Percentiles rank a stretch among this genome's conserved stretches.
Evolutionary conservation across 2,329 filamentous ascomycete species (phyloP).

Genomic region (Madurella fahalii): DNA sequence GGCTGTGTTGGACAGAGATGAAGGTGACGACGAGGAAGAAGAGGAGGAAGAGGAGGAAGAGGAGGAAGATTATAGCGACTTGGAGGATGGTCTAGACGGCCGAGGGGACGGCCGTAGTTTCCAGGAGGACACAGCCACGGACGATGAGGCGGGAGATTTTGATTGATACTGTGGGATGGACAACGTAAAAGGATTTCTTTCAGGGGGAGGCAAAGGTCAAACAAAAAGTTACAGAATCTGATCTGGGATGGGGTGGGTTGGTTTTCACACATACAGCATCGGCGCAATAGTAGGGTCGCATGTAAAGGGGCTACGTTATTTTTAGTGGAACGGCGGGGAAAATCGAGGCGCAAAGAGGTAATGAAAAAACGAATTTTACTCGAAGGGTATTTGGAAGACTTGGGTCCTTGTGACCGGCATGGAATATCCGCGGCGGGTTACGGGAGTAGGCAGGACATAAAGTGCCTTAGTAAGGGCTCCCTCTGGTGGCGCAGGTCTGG

Average conservation of each 20-base stretch:
- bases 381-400: too few relatives aligned
- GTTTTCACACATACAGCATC: too few relatives aligned
- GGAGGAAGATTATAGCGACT: slow-evolving; percentile 30
- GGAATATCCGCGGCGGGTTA: too few relatives aligned
- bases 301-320: too few relatives aligned
- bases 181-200: neutral
- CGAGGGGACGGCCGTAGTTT: neutral
- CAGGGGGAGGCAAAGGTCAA: neutral
- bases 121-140: slow-evolving; percentile 29
- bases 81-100: slow-evolving; percentile 22
- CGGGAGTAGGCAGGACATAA: too few relatives aligned
- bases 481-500: too few relatives aligned
- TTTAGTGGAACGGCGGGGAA: too few relatives aligned
- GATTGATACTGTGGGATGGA: neutral
- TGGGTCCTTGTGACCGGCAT: too few relatives aligned
- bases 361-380: too few relatives aligned
- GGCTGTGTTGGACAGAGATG: slow-evolving; percentile 60
- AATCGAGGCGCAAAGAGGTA: too few relatives aligned
- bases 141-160: slow-evolving; percentile 20
- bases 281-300: too few relatives aligned
- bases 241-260: neutral
- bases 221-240: neutral
- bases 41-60: slow-evolving; percentile 49
- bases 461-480: too few relatives aligned
- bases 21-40: slow-evolving; percentile 52